phyloP scores from a whole-genome alignment of 352 stramenopile genomes.

The Phytophthora cajani region DNA sequence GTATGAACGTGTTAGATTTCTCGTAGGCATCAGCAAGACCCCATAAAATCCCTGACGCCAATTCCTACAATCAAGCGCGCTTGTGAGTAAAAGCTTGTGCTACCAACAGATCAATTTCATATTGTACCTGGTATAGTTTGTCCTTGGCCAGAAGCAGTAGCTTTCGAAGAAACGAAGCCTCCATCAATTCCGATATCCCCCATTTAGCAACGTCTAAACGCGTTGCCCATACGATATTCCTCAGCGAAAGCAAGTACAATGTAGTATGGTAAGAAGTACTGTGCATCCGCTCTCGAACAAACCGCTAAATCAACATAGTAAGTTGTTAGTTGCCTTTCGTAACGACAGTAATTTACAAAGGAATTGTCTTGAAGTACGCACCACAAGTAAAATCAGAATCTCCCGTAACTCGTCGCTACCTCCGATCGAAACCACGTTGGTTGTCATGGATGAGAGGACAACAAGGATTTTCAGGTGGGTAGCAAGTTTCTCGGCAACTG shows the following conservation, averaged over 20 bases:
- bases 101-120: not conserved
- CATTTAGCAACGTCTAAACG: conserved; percentile 17
- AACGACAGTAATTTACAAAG: not conserved
- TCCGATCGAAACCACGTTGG: conserved; percentile 20
- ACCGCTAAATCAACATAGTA: conserved; percentile 9
- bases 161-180: conserved; percentile 25
- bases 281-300: conserved; percentile 24
- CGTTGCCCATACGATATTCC: conserved; percentile 31
- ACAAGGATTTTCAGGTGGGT: conserved; percentile 18
- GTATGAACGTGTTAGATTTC: conserved; percentile 21
- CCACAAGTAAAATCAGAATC: conserved; percentile 24
- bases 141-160: conserved; percentile 22
- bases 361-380: not conserved
- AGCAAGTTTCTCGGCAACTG: conserved; percentile 12
- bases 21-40: conserved; percentile 29
- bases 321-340: conserved; percentile 2
- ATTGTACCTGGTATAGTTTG: conserved; percentile 21
- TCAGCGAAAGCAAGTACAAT: conserved; percentile 26
- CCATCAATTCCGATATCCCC: conserved; percentile 21
- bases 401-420: conserved; percentile 27
- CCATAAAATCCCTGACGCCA: conserved; percentile 29
- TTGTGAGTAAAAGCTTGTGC: not conserved
- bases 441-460: conserved; percentile 29
- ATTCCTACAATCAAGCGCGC: conserved; percentile 8
- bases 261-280: conserved; percentile 8